Base-by-base conservation (phyloP, 257 asterid genomes). In the Catharanthus roseus region DNA sequence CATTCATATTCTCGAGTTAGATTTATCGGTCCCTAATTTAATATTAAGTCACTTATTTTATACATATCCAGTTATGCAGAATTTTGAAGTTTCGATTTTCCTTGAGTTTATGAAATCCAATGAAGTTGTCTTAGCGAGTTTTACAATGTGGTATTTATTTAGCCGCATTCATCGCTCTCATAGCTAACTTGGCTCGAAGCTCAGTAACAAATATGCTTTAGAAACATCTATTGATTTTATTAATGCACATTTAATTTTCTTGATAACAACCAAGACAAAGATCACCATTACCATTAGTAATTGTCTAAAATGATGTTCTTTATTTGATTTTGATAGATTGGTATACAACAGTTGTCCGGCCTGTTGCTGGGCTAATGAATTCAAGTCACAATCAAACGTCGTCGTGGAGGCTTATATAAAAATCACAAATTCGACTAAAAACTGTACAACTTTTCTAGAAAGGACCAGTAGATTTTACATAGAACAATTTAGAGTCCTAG, bases 121-220 rank as follows among this genome's bases (percentile, higher is more conserved):
- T 65, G 77, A 61, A 66, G 67, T 44, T 61, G 71, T 70, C 39
- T 77, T 60, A 42, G 74, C 65, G 76, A 77, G 75, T 69, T 76
- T 75, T 69, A 65, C 42, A 67, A 78, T 21, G 72, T 73, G 79
- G 86, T 76, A 77, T 82, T 78, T 78, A 60, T 68, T 15, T 34
- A 74, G 87, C 89, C 87, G 89, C 78, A 82, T 84, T 78, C 24
- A 47, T 65, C 89, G 89, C 78, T 75, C 77, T 72, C 76, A 29
- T 33, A 55, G 13, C 36, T 54, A 47, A 12, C 53, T 47, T 47
- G 53, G 53, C 53, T 47, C 53, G 21, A 47, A 12, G 53, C 53
- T 34, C 75, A 16, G 39, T 63, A 55, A n/a, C 75, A 65, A 15
- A 72, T 76, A 82, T 86, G 80, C 87, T 73, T 86, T 70, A 82